These are phyloP conservation scores for Cercospora sp. DNA, from an alignment of 2,329 filamentous ascomycete genomes.

Conservation along the genomic window DNA sequence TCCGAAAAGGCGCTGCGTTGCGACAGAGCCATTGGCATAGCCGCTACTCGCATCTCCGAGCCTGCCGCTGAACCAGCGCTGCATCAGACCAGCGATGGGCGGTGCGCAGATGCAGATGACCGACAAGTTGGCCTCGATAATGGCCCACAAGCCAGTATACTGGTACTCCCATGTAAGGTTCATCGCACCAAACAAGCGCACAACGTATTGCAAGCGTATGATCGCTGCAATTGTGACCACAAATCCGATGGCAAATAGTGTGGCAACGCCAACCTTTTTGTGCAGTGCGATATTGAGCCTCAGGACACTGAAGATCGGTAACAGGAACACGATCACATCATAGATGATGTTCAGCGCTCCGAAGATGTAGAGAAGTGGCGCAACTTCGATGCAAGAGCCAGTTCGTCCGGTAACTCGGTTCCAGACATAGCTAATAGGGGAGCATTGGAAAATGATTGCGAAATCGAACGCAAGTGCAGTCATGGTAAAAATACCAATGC, in stretches of 20 bases:
- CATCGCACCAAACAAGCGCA: conserved; percentile 9
- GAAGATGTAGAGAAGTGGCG: conserved; percentile 24
- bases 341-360: conserved; percentile 24
- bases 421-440: conserved; percentile 25
- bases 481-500: conserved; percentile 18
- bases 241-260: conserved; percentile 23
- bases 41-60: conserved; percentile 4
- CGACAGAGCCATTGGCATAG: conserved; percentile 19
- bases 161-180: conserved; percentile 29
- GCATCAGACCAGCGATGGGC: conserved; percentile 20
- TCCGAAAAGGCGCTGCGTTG: conserved; percentile 11
- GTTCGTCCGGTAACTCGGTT: conserved; percentile 15
- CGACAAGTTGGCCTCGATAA: conserved; percentile 27
- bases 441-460: conserved; percentile 27
- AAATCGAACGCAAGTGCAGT: conserved; percentile 27
- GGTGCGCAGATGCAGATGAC: conserved; percentile 31
- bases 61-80: conserved; percentile 17
- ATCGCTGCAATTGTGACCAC: conserved; percentile 25
- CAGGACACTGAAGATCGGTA: conserved; percentile 26
- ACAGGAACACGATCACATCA: conserved; percentile 26
- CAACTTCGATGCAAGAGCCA: conserved; percentile 20
- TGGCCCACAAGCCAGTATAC: conserved; percentile 26
- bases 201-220: conserved; percentile 23
- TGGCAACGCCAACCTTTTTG: conserved; percentile 24
- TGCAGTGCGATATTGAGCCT: conserved; percentile 26